A percentile compares a stretch with the other conserved stretches of the same genome.
phyloP scores from a whole-genome alignment of 2,329 filamentous ascomycete genomes.

The Aureobasidium sp. region DNA sequence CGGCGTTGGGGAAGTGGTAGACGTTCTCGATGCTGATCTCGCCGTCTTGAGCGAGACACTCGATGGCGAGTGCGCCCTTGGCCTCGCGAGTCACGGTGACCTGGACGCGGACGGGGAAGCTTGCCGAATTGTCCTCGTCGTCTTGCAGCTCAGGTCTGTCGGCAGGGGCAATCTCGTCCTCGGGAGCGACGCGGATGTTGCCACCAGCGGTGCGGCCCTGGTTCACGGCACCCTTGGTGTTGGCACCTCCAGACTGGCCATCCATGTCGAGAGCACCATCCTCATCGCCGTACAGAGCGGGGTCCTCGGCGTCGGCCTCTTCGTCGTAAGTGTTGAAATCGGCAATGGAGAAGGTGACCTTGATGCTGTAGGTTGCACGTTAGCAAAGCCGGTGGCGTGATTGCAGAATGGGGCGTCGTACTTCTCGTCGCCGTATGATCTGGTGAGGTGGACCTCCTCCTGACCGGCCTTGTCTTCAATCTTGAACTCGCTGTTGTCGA shows the following conservation, averaged over 20 bases:
- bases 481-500: slow-evolving; percentile 72
- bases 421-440: slow-evolving; percentile 82
- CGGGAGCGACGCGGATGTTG: slow-evolving; percentile 46
- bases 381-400: background rate
- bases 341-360: slow-evolving; percentile 73
- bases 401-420: slow-evolving; percentile 35
- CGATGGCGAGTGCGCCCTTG: slow-evolving; percentile 78
- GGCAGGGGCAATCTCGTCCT: slow-evolving; percentile 48
- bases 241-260: slow-evolving; percentile 46
- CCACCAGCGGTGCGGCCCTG: slow-evolving; percentile 41
- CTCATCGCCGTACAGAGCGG: slow-evolving; percentile 25
- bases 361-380: slow-evolving; percentile 46
- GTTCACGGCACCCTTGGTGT: slow-evolving; percentile 48
- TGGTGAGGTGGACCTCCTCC: slow-evolving; percentile 78
- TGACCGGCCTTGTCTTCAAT: slow-evolving; percentile 69
- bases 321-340: slow-evolving; percentile 53
- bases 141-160: slow-evolving; percentile 51
- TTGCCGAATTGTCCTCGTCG: slow-evolving; percentile 45
- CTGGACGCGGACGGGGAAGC: slow-evolving; percentile 73
- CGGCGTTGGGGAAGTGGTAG: slow-evolving; percentile 72
- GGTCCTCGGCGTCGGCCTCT: slow-evolving; percentile 20
- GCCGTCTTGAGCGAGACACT: slow-evolving; percentile 78
- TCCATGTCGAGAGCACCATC: slow-evolving; percentile 31
- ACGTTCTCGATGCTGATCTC: slow-evolving; percentile 83
- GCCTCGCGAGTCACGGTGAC: slow-evolving; percentile 81